Evolutionary conservation across 2,329 filamentous ascomycete genomes (phyloP), one percentile per base, ranked within the genome.

Genomic region (Fusarium robinianum): DNA sequence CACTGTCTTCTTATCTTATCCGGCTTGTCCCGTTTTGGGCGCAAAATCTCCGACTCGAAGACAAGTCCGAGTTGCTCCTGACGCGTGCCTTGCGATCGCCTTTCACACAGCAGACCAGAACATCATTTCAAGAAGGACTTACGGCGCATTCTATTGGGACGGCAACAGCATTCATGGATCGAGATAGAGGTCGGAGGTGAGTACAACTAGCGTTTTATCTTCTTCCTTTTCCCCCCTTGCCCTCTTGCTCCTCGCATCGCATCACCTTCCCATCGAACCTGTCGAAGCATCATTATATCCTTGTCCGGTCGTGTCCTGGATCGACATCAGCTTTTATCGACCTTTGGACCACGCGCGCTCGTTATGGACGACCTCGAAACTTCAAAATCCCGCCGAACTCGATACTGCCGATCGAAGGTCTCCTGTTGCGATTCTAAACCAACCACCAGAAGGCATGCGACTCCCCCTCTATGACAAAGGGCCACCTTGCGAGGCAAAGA

Each of bases 181-280:
- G 68, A 37, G 68, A 71, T 47, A 65, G 68, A 42, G 67, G 68
- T 48, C 56, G 68, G 35, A 68, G 68, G 69, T 71, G 51, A 62
- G 64, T 49, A 8, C 22, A 30, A 19, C n/a, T 21, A 17, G 18
- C 19, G 17, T 29, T 49, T 55, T 41, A n/a, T 27, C 15, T 46
- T 53, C 30, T 36, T 27, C 15, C n/a, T 29, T 12, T 17, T 25
- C 25, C 27, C 32, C 35, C 19, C 15, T 39, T 39, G 22, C 40
- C 31, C 17, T 9, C 41, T 10, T 31, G 26, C 32, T 33, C 31
- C 33, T 29, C 34, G n/a, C n/a, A n/a, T n/a, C n/a, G n/a, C n/a
- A 43, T 49, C 37, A 38, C 37, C 47, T 31, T 53, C 43, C 42
- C 37, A 40, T 41, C 43, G 41, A 46, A 36, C 44, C 34, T 44